A percentile compares a stretch with the other conserved stretches of the same genome.
phyloP scores from a whole-genome alignment of 106 monocot genomes.

The Agapanthus africanus region DNA sequence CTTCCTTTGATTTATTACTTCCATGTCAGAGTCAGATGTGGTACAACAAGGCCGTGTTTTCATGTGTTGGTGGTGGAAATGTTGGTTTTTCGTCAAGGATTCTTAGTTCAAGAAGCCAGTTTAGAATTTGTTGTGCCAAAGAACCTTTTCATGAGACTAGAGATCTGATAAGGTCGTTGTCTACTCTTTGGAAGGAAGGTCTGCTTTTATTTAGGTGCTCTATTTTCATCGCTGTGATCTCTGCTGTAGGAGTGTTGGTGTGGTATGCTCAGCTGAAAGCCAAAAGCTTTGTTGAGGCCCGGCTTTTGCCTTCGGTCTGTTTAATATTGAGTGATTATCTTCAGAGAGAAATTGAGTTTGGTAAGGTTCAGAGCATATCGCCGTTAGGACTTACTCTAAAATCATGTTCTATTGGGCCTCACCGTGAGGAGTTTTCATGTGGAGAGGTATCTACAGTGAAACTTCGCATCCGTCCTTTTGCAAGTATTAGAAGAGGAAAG shows the following conservation, averaged over 20 bases:
- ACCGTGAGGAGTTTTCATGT: slow-evolving; percentile 87
- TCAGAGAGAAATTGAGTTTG: slow-evolving; percentile 76
- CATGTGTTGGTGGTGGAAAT: neutral
- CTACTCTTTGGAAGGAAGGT: slow-evolving; percentile 74
- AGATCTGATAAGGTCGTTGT: slow-evolving; percentile 30
- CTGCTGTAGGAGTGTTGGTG: slow-evolving; percentile 56
- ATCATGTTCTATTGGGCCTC: slow-evolving; percentile 84
- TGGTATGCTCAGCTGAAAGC: slow-evolving; percentile 79
- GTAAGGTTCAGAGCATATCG: slow-evolving; percentile 72
- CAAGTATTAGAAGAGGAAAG: slow-evolving; percentile 85
- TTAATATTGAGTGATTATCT: slow-evolving; percentile 71
- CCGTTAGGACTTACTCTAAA: slow-evolving; percentile 81
- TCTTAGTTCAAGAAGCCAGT: slow-evolving; percentile 12
- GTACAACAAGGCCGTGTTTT: slow-evolving; percentile 4
- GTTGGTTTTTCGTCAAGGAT: slow-evolving; percentile 16
- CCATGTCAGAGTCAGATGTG: slow-evolving; percentile 15
- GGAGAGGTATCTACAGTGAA: slow-evolving; percentile 69
- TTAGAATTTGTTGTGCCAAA: slow-evolving; percentile 37
- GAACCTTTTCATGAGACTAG: slow-evolving; percentile 36
- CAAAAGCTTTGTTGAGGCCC: slow-evolving; percentile 50
- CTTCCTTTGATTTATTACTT: slow-evolving; percentile 15
- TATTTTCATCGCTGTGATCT: slow-evolving; percentile 60
- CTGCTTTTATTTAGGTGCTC: slow-evolving; percentile 72
- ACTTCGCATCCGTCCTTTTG: slow-evolving; percentile 71
- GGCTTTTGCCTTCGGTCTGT: slow-evolving; percentile 73